Base-by-base conservation (phyloP, 148 eudicot species). In the Rhododendron vialii region DNA sequence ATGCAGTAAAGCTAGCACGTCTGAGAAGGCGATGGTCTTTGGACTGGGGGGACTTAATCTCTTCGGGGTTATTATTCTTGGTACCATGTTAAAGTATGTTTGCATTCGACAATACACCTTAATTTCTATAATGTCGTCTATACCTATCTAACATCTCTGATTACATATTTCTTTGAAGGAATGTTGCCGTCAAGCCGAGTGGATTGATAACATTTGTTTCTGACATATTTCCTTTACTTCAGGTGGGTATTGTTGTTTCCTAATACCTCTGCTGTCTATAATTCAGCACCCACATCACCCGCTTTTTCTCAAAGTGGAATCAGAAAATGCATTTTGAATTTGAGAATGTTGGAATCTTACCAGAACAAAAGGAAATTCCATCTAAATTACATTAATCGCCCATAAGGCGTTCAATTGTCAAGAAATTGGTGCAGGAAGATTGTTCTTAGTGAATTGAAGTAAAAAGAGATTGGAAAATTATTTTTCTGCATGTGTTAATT, bases 31-130 rank as follows among this genome's bases (percentile, higher is more conserved):
- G 22, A 90, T 96, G 98, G 98, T 92, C 86, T 85, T 93, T 88
- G 99, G 98, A 88, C 88, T 97, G 61, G 99, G 99, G 81, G 98
- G 87, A 59, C 94, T 97, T 20, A 97, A 97, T 92, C 88, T 95
- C 76, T 93, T 93, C 90, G 99, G 99, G 85, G 96, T 97, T 80
- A 82, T 97, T 82, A 65, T 92, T 88, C 99, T 97, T 85, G 91
- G 93, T 84, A 86, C 95, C 88, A 91, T 97, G 98, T 88, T 97
- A 84, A 94, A 91, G 99, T 97, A 92, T 73, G 93, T 38, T 79
- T 86, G 71, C 63, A 11, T 85, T 55, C 11, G 35, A 50, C 76
- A 28, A 85, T 47, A 55, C n/a, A 79, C 84, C 84, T 88, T 75
- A 48, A 24, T 65, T 78, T 83, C 17, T 61, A 2, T 59, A 9